phyloP scores from a whole-genome alignment of 1,284 basidiomycete genomes.

The Heterobasidion occidentale region DNA sequence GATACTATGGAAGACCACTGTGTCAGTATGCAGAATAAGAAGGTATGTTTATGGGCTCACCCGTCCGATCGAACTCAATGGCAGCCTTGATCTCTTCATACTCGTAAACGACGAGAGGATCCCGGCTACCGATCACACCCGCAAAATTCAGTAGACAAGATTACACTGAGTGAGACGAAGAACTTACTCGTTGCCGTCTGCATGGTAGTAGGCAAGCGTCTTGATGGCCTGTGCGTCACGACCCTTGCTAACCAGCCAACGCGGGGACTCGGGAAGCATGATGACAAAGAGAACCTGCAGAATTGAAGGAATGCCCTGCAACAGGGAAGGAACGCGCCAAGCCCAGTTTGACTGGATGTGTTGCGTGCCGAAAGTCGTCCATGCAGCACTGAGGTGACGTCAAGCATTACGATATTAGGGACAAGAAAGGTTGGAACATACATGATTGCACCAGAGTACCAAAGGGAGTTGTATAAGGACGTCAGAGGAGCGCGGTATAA shows the following conservation, averaged over 20 bases:
- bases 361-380: constrained; percentile 71
- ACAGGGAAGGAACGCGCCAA: constrained; percentile 66
- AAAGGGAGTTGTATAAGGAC: constrained; percentile 72
- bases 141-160: neutral
- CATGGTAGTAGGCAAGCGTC: constrained; percentile 68
- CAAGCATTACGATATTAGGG: neutral
- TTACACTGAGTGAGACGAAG: neutral
- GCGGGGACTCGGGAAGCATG: constrained; percentile 65
- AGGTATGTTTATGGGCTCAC: constrained; percentile 11
- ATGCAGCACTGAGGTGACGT: constrained; percentile 46
- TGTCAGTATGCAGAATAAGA: neutral
- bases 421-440: constrained; percentile 22
- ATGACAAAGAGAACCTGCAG: constrained; percentile 52
- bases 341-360: constrained; percentile 58
- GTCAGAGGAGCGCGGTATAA: constrained; percentile 67
- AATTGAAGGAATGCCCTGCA: constrained; percentile 58
- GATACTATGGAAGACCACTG: constrained; percentile 23
- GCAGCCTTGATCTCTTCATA: constrained; percentile 74
- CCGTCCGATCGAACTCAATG: constrained; percentile 51
- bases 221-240: constrained; percentile 51
- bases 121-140: constrained; percentile 28
- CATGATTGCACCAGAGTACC: constrained; percentile 72
- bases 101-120: constrained; percentile 67
- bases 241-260: constrained; percentile 64
- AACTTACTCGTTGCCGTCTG: constrained; percentile 49